phyloP scores from a whole-genome alignment of 352 stramenopile species.

The Paralagenidium karlingii region DNA sequence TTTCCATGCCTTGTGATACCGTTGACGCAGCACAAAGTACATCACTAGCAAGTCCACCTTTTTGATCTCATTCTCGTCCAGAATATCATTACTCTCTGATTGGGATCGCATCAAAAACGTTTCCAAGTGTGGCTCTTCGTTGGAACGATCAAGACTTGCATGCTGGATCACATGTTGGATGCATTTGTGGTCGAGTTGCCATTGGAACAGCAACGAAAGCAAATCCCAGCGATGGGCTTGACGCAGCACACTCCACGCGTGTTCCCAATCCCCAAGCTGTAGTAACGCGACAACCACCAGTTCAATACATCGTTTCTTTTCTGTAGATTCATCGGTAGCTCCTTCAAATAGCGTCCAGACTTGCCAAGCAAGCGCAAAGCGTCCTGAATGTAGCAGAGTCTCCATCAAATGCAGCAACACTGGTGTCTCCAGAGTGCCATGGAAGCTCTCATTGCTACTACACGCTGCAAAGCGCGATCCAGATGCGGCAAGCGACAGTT shows the following conservation, averaged over 20 bases:
- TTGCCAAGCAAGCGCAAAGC: slow-evolving; percentile 70
- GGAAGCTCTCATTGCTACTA: slow-evolving; percentile 58
- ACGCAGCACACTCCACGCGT: slow-evolving; percentile 43
- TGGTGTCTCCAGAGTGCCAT: slow-evolving; percentile 46
- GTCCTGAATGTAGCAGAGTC: slow-evolving; percentile 58
- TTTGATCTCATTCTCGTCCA: slow-evolving; percentile 59
- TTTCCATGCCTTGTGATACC: slow-evolving; percentile 56
- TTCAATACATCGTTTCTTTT: slow-evolving; percentile 19
- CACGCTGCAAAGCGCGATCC: slow-evolving; percentile 55
- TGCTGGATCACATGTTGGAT: too few relatives aligned
- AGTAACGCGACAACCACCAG: slow-evolving; percentile 68
- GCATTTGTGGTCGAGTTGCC: too few relatives aligned
- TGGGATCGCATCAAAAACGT: slow-evolving; percentile 62
- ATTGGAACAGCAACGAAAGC: slow-evolving; percentile 50
- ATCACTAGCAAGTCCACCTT: slow-evolving; percentile 68
- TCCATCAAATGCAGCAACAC: slow-evolving; percentile 67
- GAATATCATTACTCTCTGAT: slow-evolving; percentile 28
- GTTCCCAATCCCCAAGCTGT: slow-evolving; percentile 65
- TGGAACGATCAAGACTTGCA: too few relatives aligned
- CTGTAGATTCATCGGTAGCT: slow-evolving; percentile 13
- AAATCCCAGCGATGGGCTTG: slow-evolving; percentile 40
- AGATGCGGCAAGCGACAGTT: neutral
- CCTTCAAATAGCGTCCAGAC: slow-evolving; percentile 78
- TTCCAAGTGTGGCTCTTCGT: slow-evolving; percentile 42
- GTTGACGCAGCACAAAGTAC: slow-evolving; percentile 70